phyloP scores from a whole-genome alignment of 768 basidiomycete species.

The Suillus luteus region DNA sequence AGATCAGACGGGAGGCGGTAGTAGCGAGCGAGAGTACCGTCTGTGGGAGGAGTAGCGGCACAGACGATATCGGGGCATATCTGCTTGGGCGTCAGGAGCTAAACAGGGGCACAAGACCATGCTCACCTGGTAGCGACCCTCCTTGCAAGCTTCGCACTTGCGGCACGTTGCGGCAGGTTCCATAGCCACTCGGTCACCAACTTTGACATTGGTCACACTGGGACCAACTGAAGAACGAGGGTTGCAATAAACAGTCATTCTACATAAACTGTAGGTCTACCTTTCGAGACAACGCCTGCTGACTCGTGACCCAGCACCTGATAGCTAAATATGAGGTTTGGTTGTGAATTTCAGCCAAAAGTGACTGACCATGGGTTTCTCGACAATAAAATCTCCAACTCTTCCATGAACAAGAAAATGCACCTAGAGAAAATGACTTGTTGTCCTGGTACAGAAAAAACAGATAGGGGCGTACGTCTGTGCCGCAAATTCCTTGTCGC shows the following conservation, averaged over 20 bases:
- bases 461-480: slow-evolving; percentile 57
- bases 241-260: slow-evolving; percentile 3
- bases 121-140: slow-evolving; percentile 77
- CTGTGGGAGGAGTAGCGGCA: slow-evolving; percentile 93
- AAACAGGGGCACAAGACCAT: slow-evolving; percentile 9
- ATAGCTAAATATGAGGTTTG: slow-evolving; percentile 1
- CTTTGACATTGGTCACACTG: slow-evolving; percentile 72
- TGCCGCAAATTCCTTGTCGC: slow-evolving; percentile 76
- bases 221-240: slow-evolving; percentile 56
- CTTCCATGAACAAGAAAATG: slow-evolving; percentile 82
- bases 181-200: slow-evolving; percentile 87
- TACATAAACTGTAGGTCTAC: slow-evolving; percentile 35
- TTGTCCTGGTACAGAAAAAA: slow-evolving; percentile 15
- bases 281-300: slow-evolving; percentile 72
- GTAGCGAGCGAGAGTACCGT: slow-evolving; percentile 87
- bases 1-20: slow-evolving; percentile 87
- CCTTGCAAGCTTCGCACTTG: slow-evolving; percentile 81
- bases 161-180: slow-evolving; percentile 90
- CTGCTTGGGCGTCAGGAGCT: slow-evolving; percentile 36
- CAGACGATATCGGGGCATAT: slow-evolving; percentile 86
- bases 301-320: slow-evolving; percentile 96
- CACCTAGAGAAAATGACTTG: slow-evolving; percentile 44
- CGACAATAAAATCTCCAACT: slow-evolving; percentile 78
- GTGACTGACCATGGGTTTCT: slow-evolving; percentile 69
- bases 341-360: slow-evolving; percentile 7